Percentiles rank a stretch among this genome's conserved stretches.
These are phyloP conservation scores for Kalmanozyma brasiliensis DNA, from an alignment of 1,284 basidiomycete genomes.

Conservation along the genomic window DNA sequence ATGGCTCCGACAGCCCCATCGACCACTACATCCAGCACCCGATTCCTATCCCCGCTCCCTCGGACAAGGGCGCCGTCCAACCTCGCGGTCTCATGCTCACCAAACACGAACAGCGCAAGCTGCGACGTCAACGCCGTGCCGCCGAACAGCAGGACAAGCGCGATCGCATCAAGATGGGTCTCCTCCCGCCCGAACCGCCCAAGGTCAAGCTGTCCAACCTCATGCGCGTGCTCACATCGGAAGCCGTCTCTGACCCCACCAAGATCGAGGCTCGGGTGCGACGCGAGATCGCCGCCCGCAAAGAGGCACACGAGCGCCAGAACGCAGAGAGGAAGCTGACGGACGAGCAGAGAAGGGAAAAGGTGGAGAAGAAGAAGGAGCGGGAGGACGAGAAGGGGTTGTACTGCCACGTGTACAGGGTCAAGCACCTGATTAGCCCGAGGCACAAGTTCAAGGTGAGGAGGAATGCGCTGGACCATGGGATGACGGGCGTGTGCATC, in stretches of 20 bases:
- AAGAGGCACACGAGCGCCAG: constrained; percentile 87
- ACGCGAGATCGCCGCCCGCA: constrained; percentile 88
- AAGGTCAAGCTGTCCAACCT: constrained; percentile 96
- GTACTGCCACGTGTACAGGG: constrained; percentile 83
- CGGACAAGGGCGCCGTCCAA: constrained; percentile 80
- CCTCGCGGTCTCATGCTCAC: constrained; percentile 69
- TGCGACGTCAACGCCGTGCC: constrained; percentile 86
- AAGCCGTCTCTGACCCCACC: constrained; percentile 95
- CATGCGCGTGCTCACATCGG: constrained; percentile 96
- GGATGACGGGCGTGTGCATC: constrained; percentile 86
- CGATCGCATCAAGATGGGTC: constrained; percentile 93
- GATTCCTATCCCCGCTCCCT: constrained; percentile 91
- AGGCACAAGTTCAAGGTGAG: constrained; percentile 95
- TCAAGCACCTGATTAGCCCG: constrained; percentile 88
- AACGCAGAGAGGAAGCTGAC: constrained; percentile 91
- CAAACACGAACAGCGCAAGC: constrained; percentile 90
- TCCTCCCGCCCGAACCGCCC: constrained; percentile 91
- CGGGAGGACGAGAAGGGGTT: constrained; percentile 84
- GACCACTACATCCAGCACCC: constrained; percentile 95
- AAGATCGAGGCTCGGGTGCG: constrained; percentile 94
- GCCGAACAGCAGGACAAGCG: constrained; percentile 93
- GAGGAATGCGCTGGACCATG: constrained; percentile 91
- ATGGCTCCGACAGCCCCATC: constrained; percentile 77
- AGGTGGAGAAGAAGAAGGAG: constrained; percentile 73
- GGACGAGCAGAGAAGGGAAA: constrained; percentile 86